Percentiles rank a stretch among this genome's conserved stretches.
phyloP scores from a whole-genome alignment of 2,329 filamentous ascomycete genomes.

The Monosporascus sp. region DNA sequence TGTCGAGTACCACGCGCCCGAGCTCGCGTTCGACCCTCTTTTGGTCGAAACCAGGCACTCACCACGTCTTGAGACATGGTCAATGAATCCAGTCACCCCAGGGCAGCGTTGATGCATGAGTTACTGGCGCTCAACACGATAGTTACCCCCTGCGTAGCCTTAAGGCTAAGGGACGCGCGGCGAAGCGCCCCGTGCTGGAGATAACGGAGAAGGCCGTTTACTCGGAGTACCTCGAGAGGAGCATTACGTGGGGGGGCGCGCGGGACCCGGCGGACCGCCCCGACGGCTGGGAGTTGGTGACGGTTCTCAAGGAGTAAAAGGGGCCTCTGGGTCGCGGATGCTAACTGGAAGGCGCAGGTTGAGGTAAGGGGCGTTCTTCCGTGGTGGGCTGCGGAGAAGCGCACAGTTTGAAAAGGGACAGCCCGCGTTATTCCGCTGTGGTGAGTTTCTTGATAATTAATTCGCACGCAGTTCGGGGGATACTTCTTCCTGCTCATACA shows the following conservation, averaged over 20 bases:
- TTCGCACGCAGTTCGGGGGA: too few relatives aligned
- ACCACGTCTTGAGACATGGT: too few relatives aligned
- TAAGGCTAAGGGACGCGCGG: conserved; percentile 7
- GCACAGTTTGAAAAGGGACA: not conserved
- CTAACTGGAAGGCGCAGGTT: conserved; percentile 6
- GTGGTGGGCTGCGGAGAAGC: conserved; percentile 6
- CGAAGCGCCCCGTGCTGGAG: conserved; percentile 4
- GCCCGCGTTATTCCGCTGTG: too few relatives aligned
- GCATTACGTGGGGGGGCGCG: conserved; percentile 9
- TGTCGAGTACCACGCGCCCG: conserved; percentile 11
- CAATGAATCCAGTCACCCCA: too few relatives aligned
- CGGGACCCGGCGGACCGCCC: conserved; percentile 6
- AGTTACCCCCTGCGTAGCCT: conserved; percentile 5
- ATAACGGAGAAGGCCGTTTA: conserved; percentile 6
- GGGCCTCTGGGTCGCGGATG: conserved; percentile 6
- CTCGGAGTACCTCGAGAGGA: conserved; percentile 10
- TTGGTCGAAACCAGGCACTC: too few relatives aligned
- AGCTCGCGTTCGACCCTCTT: conserved; percentile 10
- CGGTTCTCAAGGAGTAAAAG: conserved; percentile 1
- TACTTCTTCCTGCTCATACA: too few relatives aligned
- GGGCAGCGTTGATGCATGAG: too few relatives aligned
- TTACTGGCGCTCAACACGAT: too few relatives aligned
- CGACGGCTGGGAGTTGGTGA: conserved; percentile 3
- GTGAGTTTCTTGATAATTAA: too few relatives aligned
- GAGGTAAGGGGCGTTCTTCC: conserved; percentile 6